These are phyloP conservation scores for Ascochyta pisi DNA, from an alignment of 2,329 filamentous ascomycete genomes.

Conservation along the genomic window DNA sequence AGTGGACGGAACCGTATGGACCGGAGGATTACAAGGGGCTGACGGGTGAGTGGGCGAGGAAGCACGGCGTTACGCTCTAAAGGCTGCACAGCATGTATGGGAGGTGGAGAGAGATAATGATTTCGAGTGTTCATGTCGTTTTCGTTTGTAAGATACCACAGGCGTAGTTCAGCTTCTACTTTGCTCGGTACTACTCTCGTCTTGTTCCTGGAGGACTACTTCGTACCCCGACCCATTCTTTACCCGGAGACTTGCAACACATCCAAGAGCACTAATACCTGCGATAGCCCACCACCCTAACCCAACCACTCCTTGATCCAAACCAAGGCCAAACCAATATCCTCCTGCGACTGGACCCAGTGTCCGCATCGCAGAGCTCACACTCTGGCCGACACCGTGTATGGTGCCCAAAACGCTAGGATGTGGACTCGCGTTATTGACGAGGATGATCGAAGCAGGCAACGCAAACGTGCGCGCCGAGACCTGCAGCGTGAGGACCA, in stretches of 20 bases:
- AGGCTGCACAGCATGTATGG: not conserved
- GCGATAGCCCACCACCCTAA: constrained; percentile 64
- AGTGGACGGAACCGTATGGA: constrained; percentile 58
- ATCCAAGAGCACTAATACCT: constrained; percentile 8
- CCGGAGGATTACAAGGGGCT: constrained; percentile 64
- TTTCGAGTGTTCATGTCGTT: not conserved
- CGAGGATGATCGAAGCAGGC: constrained; percentile 63
- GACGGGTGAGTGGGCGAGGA: constrained; percentile 59
- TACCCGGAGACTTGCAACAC: constrained; percentile 13
- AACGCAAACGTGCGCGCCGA: constrained; percentile 73
- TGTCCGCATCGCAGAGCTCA: constrained; percentile 61
- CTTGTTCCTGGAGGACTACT: not conserved
- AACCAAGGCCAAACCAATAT: constrained; percentile 53
- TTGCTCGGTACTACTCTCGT: not conserved
- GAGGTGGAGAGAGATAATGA: not conserved
- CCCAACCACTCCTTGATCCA: constrained; percentile 62
- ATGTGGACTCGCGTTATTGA: constrained; percentile 66
- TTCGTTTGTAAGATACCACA: not conserved
- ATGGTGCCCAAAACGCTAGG: constrained; percentile 63
- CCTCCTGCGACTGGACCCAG: constrained; percentile 63
- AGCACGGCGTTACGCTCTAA: constrained; percentile 19
- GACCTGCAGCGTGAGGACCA: constrained; percentile 73
- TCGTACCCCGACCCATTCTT: constrained; percentile 7
- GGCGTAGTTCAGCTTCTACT: not conserved
- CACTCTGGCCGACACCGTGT: constrained; percentile 65